Evolutionary conservation across 495 filamentous ascomycete genomes (phyloP), one percentile per base, ranked within the genome.

Genomic region (Hypoxylon perforatum): DNA sequence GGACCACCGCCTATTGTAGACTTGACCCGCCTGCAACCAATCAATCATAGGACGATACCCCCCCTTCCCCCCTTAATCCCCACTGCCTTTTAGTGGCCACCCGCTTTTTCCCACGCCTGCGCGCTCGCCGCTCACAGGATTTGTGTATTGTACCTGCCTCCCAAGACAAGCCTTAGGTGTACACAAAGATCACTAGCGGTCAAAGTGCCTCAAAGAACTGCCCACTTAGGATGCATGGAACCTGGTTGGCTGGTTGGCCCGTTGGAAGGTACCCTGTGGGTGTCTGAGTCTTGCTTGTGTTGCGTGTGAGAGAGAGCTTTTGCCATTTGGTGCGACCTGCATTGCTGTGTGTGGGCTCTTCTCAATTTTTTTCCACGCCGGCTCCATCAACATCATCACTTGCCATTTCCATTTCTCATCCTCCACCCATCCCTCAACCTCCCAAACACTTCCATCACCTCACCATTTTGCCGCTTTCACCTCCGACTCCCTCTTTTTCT

Each of bases 371-470:
- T 60, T 10, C 44, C 21, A 56, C 36, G 44, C 60, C 60, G 36
- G 28, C 30, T 59, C 59, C 58, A 48, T 67, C 62, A 63, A 73
- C 63, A 63, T 67, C 50, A 69, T 75, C 58, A 61, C 65, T 70
- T 58, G 59, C 58, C 30, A 54, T 60, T 71, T 69, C 64, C 28
- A 51, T 51, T 48, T 33, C 61, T 66, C 65, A 45, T 59, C 64
- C 51, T 70, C 63, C 65, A 33, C 55, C 54, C 65, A 63, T 67
- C 71, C 63, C 69, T 61, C 62, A 61, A 70, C 68, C 72, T 71
- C 69, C 58, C 61, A 62, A 65, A 67, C 48, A 36, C 46, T 69
- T 69, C 64, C 46, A 58, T 59, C 55, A 59, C 44, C 53, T 58
- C 57, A 57, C 42, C 48, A 61, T 57, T 64, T 68, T 58, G 50